phyloP scores from a whole-genome alignment of 2,329 filamentous ascomycete species.

The Aspergillus sergii region DNA sequence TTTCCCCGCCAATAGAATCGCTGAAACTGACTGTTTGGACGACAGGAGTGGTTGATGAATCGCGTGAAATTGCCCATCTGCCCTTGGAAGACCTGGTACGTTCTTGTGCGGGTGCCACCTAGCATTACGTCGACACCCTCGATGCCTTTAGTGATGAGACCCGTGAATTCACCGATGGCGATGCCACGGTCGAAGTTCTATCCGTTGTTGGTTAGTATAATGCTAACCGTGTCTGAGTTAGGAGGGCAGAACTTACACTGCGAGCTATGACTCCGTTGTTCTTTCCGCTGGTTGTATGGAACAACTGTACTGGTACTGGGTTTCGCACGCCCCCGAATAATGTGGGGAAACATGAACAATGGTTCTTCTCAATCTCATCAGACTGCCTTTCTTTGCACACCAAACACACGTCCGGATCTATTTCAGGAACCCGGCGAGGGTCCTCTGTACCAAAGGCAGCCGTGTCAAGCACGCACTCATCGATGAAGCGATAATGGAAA shows the following conservation, averaged over 20 bases:
- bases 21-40: conserved; percentile 60
- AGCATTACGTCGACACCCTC: conserved; percentile 59
- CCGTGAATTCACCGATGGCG: conserved; percentile 60
- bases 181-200: conserved; percentile 55
- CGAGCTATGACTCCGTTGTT: conserved; percentile 55
- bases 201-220: not conserved
- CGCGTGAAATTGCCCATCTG: conserved; percentile 58
- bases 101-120: conserved; percentile 38
- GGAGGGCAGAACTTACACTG: conserved; percentile 18
- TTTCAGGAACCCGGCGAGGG: conserved; percentile 47
- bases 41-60: conserved; percentile 63
- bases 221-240: not conserved
- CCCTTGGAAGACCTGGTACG: conserved; percentile 63
- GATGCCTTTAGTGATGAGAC: conserved; percentile 56
- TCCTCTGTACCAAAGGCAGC: conserved; percentile 53
- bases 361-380: conserved; percentile 52
- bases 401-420: conserved; percentile 44
- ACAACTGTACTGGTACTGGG: conserved; percentile 54
- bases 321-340: conserved; percentile 52
- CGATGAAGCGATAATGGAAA: conserved; percentile 31
- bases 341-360: conserved; percentile 57
- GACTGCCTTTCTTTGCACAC: conserved; percentile 54
- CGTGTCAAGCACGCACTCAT: conserved; percentile 54
- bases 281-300: conserved; percentile 54
- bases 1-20: conserved; percentile 60